phyloP scores from a whole-genome alignment of 2,329 filamentous ascomycete genomes.

The Trichoderma polysporum region DNA sequence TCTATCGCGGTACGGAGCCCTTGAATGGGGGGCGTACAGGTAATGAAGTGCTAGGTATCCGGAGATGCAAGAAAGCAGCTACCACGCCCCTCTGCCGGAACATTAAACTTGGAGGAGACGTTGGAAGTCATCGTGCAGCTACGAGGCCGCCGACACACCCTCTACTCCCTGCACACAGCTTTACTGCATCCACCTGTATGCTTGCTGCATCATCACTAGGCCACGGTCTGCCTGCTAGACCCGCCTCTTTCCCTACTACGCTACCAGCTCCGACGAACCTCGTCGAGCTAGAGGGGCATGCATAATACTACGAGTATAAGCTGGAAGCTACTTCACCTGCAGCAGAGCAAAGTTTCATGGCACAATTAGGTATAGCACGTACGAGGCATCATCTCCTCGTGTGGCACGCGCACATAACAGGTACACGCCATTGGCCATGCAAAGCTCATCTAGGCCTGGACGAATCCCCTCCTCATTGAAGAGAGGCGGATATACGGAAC shows the following conservation, averaged over 20 bases:
- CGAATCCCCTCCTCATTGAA: background rate
- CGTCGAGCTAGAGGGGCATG: slow-evolving; percentile 15
- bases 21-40: slow-evolving; percentile 5
- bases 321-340: slow-evolving; percentile 3
- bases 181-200: background rate
- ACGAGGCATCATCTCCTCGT: background rate
- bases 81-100: slow-evolving; percentile 7
- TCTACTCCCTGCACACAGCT: slow-evolving; percentile 1
- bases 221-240: background rate
- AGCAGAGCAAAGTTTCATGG: background rate
- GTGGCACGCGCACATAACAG: background rate
- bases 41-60: background rate
- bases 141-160: slow-evolving; percentile 7
- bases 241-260: background rate
- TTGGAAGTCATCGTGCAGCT: background rate
- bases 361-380: background rate
- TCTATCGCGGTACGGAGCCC: background rate
- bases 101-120: background rate
- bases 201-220: background rate
- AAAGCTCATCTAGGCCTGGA: background rate
- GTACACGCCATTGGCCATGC: background rate
- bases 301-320: background rate
- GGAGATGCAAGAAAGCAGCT: background rate
- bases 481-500: background rate
- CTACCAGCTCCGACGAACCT: background rate